Conservation (phyloP, 148 eudicot species). For the Silene uniflora region DNA sequence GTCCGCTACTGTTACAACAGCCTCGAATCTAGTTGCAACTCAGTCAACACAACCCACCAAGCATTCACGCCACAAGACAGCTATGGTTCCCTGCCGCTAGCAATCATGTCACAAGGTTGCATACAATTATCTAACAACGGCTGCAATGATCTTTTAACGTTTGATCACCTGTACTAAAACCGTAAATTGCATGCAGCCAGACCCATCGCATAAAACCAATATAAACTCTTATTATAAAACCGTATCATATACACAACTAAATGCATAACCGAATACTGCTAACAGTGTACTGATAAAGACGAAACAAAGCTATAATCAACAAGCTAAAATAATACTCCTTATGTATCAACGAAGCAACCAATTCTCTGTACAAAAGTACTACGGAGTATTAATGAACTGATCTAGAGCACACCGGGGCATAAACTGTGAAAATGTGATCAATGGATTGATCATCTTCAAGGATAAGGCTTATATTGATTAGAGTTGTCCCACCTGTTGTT, state of each 20-base stretch:
- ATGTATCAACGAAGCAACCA: slow-evolving; percentile 10
- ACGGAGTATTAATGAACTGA: background rate
- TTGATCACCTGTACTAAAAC: no score
- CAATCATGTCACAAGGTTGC: no score
- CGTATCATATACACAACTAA: slow-evolving; percentile 14
- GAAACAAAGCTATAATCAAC: background rate
- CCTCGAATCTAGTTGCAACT: no score
- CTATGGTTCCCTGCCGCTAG: no score
- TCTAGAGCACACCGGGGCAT: background rate
- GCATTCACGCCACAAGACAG: no score
- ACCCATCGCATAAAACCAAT: background rate
- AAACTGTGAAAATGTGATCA: background rate
- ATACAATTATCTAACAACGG: no score
- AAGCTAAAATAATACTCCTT: background rate
- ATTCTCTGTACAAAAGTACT: slow-evolving; percentile 21
- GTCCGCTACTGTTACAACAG: no score
- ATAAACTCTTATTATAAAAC: slow-evolving; percentile 2
- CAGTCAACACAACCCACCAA: no score
- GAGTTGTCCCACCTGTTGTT: slow-evolving; percentile 74
- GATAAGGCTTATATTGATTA: slow-evolving; percentile 44
- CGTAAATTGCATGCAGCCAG: no score
- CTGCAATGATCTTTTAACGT: no score
- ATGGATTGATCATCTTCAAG: slow-evolving; percentile 21
- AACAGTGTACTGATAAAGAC: background rate
- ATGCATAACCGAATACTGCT: slow-evolving; percentile 3